Percentiles rank a stretch among this genome's conserved stretches.
phyloP scores from a whole-genome alignment of 2,329 filamentous ascomycete genomes.

The Talaromyces atroroseus region DNA sequence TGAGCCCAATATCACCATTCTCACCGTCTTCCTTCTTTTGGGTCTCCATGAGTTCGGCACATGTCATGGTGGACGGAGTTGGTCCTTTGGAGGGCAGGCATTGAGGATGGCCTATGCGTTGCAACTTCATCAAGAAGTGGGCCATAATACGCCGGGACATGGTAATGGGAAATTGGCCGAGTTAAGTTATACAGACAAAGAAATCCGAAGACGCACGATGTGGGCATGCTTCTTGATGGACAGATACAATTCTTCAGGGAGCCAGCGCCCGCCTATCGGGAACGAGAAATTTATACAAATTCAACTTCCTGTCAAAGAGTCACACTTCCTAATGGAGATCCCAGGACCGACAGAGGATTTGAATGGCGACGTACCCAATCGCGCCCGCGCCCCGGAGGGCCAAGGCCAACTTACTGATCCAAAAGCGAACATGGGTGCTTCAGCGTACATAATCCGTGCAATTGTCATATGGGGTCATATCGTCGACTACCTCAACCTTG shows the following conservation, averaged over 20 bases:
- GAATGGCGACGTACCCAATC: slow-evolving; percentile 62
- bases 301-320: slow-evolving; percentile 84
- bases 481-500: slow-evolving; percentile 84
- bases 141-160: slow-evolving; percentile 68
- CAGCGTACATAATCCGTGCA: slow-evolving; percentile 79
- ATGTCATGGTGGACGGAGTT: slow-evolving; percentile 90
- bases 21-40: slow-evolving; percentile 83
- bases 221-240: slow-evolving; percentile 99
- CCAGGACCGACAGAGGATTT: slow-evolving; percentile 80
- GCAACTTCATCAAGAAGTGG: slow-evolving; percentile 85
- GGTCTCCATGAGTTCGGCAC: slow-evolving; percentile 95
- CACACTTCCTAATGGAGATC: slow-evolving; percentile 85
- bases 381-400: slow-evolving; percentile 55
- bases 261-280: slow-evolving; percentile 84
- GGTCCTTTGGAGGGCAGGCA: slow-evolving; percentile 91
- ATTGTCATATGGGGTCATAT: slow-evolving; percentile 87
- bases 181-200: slow-evolving; percentile 84
- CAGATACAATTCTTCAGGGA: slow-evolving; percentile 92
- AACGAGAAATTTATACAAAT: slow-evolving; percentile 84
- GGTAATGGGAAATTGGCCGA: slow-evolving; percentile 50
- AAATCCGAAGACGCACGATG: slow-evolving; percentile 91
- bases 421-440: slow-evolving; percentile 85
- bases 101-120: slow-evolving; percentile 96
- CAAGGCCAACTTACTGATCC: slow-evolving; percentile 61
- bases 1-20: slow-evolving; percentile 89